These are phyloP conservation scores for Candida pseudofarinosa DNA, from an alignment of 805 yeast genomes.

Conservation along the genomic window DNA sequence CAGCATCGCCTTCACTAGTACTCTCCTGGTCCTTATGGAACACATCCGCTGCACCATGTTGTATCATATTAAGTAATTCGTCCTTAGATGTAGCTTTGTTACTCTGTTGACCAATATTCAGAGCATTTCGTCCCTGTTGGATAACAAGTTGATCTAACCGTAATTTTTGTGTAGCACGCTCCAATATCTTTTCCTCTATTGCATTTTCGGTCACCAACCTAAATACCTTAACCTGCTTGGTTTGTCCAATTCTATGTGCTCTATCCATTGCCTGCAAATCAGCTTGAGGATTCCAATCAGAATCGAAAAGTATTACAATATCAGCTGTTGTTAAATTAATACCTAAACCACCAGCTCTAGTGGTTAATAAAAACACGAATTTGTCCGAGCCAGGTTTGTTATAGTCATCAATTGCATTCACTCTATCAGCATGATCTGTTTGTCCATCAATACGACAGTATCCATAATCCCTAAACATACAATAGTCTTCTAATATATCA, in stretches of 20 bases:
- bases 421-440: constrained; percentile 74
- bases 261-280: constrained; percentile 88
- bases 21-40: constrained; percentile 31
- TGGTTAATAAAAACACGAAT: constrained; percentile 71
- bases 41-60: constrained; percentile 73
- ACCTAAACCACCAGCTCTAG: constrained; percentile 90
- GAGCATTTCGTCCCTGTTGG: constrained; percentile 61
- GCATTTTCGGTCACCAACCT: constrained; percentile 78
- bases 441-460: constrained; percentile 83
- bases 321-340: constrained; percentile 80
- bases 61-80: constrained; percentile 77
- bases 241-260: constrained; percentile 86
- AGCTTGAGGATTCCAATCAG: constrained; percentile 89
- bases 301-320: constrained; percentile 68
- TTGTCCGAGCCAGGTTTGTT: constrained; percentile 71
- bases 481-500: constrained; percentile 78
- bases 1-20: constrained; percentile 44
- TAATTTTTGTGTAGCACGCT: constrained; percentile 76
- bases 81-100: constrained; percentile 53
- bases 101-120: constrained; percentile 27
- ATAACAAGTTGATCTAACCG: constrained; percentile 78
- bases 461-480: constrained; percentile 61
- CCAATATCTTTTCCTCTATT: constrained; percentile 77
- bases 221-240: constrained; percentile 76
- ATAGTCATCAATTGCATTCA: constrained; percentile 72